A percentile compares a stretch with the other conserved stretches of the same genome.
These are phyloP conservation scores for Cercospora sp. DNA, from an alignment of 2,329 filamentous ascomycete genomes.

Conservation along the genomic window DNA sequence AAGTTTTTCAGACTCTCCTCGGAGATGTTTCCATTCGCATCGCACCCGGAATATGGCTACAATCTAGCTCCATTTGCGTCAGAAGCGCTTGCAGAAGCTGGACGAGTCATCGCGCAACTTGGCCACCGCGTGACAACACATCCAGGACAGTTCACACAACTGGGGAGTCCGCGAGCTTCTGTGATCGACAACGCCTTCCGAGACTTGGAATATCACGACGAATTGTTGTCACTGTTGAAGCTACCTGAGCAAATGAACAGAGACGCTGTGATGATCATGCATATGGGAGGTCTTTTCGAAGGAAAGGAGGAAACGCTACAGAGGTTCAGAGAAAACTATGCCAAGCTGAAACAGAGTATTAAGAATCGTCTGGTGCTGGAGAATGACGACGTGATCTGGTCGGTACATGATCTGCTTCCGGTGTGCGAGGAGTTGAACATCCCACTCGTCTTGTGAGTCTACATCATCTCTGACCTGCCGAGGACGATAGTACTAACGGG, in stretches of 20 bases:
- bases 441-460: constrained; percentile 67
- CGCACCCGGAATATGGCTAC: constrained; percentile 80
- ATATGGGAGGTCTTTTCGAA: constrained; percentile 88
- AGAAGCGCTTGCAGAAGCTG: constrained; percentile 72
- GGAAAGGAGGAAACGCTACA: constrained; percentile 78
- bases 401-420: constrained; percentile 86
- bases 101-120: constrained; percentile 71
- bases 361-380: constrained; percentile 84
- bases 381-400: constrained; percentile 92
- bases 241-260: constrained; percentile 75
- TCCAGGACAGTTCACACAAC: constrained; percentile 88
- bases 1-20: constrained; percentile 89
- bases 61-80: constrained; percentile 79
- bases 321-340: constrained; percentile 76
- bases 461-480: background rate
- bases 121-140: constrained; percentile 87
- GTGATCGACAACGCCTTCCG: constrained; percentile 76
- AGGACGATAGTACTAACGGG: background rate
- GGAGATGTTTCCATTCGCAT: constrained; percentile 97
- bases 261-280: constrained; percentile 91
- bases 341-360: constrained; percentile 63
- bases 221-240: constrained; percentile 74
- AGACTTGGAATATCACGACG: constrained; percentile 84
- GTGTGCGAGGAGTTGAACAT: constrained; percentile 94
- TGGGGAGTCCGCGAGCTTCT: constrained; percentile 76